Conservation (phyloP, 805 yeast species). For the Metschnikowia colocasiae region DNA sequence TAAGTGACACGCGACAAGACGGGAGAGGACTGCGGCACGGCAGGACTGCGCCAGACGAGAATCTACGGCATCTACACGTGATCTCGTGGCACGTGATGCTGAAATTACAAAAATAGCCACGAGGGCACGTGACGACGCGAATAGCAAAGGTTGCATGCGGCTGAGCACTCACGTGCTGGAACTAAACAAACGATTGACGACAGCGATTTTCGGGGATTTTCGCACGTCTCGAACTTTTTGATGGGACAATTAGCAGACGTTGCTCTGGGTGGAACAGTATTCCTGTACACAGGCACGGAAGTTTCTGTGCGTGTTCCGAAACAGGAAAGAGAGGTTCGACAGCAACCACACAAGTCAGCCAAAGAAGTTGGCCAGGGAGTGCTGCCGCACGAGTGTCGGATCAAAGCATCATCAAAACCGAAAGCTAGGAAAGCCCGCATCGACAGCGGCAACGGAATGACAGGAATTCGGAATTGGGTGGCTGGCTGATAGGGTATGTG, state of each 20-base stretch:
- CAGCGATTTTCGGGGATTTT: no score
- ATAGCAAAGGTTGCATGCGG: not conserved
- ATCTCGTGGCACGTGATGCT: not conserved
- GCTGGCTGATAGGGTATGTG: conserved; percentile 7
- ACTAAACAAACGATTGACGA: no score
- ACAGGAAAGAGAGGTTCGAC: not conserved
- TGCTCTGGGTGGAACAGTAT: not conserved
- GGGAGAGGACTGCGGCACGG: no score
- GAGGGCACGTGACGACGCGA: no score
- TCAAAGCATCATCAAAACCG: not conserved
- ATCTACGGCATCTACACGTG: not conserved
- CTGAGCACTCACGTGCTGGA: not conserved
- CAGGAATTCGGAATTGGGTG: conserved; percentile 8
- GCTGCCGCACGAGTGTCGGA: not conserved
- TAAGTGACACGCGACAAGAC: not conserved
- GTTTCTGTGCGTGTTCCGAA: conserved; percentile 3
- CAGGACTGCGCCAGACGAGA: not conserved
- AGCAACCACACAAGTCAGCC: not conserved
- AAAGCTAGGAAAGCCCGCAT: no score
- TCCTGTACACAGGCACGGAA: not conserved
- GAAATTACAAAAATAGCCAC: no score
- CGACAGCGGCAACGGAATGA: no score
- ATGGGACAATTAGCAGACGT: not conserved
- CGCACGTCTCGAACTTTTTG: no score
- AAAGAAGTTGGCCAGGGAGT: not conserved